phyloP scores from a whole-genome alignment of 805 yeast genomes.

The Metschnikowia cerradonensis region DNA sequence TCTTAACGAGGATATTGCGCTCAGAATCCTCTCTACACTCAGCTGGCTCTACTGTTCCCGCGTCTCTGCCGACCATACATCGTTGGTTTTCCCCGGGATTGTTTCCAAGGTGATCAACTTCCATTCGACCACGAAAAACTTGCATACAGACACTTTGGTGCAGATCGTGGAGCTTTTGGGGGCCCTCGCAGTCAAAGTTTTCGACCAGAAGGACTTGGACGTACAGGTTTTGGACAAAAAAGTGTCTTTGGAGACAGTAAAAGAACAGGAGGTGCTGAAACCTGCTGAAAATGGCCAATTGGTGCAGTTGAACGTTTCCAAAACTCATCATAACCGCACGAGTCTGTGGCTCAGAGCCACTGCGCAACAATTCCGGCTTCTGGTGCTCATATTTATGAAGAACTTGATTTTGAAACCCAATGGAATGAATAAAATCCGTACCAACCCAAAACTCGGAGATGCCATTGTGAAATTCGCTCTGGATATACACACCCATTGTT shows the following conservation, averaged over 20 bases:
- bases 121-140: constrained; percentile 16
- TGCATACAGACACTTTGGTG: constrained; percentile 23
- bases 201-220: constrained; percentile 23
- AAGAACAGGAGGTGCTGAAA: neutral
- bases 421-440: constrained; percentile 17
- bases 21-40: constrained; percentile 10
- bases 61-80: constrained; percentile 28
- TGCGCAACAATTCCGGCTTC: constrained; percentile 33
- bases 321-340: constrained; percentile 15
- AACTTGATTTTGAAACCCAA: constrained; percentile 20
- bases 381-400: constrained; percentile 31
- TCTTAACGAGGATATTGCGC: neutral
- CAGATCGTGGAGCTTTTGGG: constrained; percentile 21
- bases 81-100: constrained; percentile 40
- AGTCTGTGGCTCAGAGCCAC: constrained; percentile 37
- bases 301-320: neutral
- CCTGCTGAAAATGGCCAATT: neutral
- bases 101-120: constrained; percentile 32
- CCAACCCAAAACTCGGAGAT: constrained; percentile 22
- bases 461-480: constrained; percentile 23
- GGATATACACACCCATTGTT: constrained; percentile 23
- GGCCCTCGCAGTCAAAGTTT: constrained; percentile 25
- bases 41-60: constrained; percentile 13
- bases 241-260: neutral
- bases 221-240: neutral